Conservation (phyloP, 108 stramenopile species). For the Nitzschia sp. region DNA sequence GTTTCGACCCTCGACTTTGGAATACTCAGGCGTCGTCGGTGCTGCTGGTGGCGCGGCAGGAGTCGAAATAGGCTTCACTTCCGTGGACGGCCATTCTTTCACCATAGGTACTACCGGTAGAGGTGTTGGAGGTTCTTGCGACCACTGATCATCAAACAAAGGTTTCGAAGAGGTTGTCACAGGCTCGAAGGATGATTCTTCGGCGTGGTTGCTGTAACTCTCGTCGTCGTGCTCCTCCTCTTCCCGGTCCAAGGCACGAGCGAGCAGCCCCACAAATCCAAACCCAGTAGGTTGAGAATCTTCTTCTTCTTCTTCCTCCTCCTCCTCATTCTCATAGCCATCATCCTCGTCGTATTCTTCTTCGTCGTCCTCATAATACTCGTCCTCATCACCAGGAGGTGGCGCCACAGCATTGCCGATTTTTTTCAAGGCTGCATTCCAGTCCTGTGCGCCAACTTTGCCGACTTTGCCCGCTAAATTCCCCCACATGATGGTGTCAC, state of each 20-base stretch:
- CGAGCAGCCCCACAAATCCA: slow-evolving; percentile 33
- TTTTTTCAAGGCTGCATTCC: slow-evolving; percentile 33
- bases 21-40: too few relatives aligned
- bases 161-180: too few relatives aligned
- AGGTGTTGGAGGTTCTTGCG: too few relatives aligned
- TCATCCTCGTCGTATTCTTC: slow-evolving; percentile 35
- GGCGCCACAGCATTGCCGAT: slow-evolving; percentile 51
- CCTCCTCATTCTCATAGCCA: slow-evolving; percentile 17
- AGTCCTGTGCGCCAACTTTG: slow-evolving; percentile 18
- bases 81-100: too few relatives aligned
- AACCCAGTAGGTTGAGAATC: slow-evolving; percentile 15
- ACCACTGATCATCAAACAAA: too few relatives aligned
- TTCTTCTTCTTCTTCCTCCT: slow-evolving; percentile 18
- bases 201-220: background rate
- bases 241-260: slow-evolving; percentile 29
- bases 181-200: too few relatives aligned
- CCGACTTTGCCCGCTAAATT: too few relatives aligned
- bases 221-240: slow-evolving; percentile 21
- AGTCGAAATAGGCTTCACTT: too few relatives aligned
- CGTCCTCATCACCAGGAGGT: slow-evolving; percentile 31
- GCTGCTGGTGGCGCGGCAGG: too few relatives aligned
- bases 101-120: too few relatives aligned
- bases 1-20: too few relatives aligned
- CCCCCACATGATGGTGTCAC: slow-evolving; percentile 49
- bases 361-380: slow-evolving; percentile 35